Base-by-base conservation (phyloP, 129 eudicot genomes). In the Flaveria sonorensis region DNA sequence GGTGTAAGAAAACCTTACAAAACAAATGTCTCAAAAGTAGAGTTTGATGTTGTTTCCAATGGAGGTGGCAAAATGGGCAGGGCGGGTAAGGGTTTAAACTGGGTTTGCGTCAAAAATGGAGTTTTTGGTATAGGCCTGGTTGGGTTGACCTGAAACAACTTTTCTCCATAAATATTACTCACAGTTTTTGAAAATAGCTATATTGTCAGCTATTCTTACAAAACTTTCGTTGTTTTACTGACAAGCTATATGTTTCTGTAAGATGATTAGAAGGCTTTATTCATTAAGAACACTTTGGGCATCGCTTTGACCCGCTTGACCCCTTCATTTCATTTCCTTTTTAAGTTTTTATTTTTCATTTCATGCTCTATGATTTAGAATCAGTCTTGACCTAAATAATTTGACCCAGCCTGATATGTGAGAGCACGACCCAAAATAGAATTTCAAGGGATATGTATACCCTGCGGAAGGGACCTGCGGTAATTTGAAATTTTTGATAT, bases 281-380 rank as follows among this genome's bases (percentile, higher is more conserved):
- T 20, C 46, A 64, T 64, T 28, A 28, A 14, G 16, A 64, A 14
- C 70, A 32, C 48, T 64, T 32, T 64, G 70, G 23, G 23, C 70
- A 64, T 32, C 24, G 16, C 40, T 64, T 64, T 64, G 70, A 64
- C 40, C 16, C 18, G 18, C 16, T 32, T 64, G 70, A 64, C 68
- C 42, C 1, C 42, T 26, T 26, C 30, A 4, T 3, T 40, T 4
- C 7, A 40, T 61, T 64, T 60, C 16, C 70, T 32, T 64, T 64
- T 64, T 9, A 16, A 24, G 11, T 11, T 60, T 60, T 60, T 7
- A 12, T 16, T 36, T 36, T 64, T 64, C 42, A 13, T 61, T 39
- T 26, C 21, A 5, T 4, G 42, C 66, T 16, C 10, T 10, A 39
- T 60, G 40, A 11, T 39, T 23, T 11, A 10, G 66, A 24, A 60